phyloP scores from a whole-genome alignment of 805 yeast species.

The Candida maesae region DNA sequence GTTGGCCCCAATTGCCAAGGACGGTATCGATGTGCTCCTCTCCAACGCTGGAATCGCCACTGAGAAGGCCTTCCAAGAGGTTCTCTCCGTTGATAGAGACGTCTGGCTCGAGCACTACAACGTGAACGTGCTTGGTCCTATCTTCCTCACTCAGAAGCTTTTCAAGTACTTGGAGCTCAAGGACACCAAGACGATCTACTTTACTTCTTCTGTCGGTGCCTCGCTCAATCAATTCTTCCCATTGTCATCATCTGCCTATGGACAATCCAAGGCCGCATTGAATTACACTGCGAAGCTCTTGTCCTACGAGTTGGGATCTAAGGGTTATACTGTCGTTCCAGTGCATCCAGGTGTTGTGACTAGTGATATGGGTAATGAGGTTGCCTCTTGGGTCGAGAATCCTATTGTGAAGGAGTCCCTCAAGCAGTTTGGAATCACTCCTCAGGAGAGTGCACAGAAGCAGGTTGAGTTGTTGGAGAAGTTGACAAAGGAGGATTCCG shows the following conservation, averaged over 20 bases:
- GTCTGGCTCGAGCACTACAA: slow-evolving; percentile 15
- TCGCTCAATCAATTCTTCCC: slow-evolving; percentile 18
- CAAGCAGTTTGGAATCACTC: slow-evolving; percentile 4
- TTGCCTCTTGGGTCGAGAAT: background rate
- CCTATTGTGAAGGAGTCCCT: background rate
- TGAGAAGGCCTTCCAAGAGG: background rate
- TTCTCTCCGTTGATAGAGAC: background rate
- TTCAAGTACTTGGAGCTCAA: slow-evolving; percentile 23
- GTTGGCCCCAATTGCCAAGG: slow-evolving; percentile 12
- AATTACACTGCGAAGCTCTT: slow-evolving; percentile 29
- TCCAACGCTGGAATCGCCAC: slow-evolving; percentile 27
- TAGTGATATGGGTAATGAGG: slow-evolving; percentile 29
- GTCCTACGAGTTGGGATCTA: slow-evolving; percentile 24
- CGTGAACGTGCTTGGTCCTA: slow-evolving; percentile 27
- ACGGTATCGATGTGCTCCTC: slow-evolving; percentile 27
- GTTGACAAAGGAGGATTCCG: no score
- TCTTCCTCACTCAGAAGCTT: slow-evolving; percentile 19
- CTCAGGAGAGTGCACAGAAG: slow-evolving; percentile 26
- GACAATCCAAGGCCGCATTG: slow-evolving; percentile 36
- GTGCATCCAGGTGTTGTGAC: slow-evolving; percentile 38
- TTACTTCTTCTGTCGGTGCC: slow-evolving; percentile 28
- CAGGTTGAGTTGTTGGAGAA: slow-evolving; percentile 19
- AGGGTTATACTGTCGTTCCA: slow-evolving; percentile 30
- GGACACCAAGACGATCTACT: slow-evolving; percentile 24
- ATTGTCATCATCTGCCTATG: slow-evolving; percentile 28